These are phyloP conservation scores for Xylariaceae sp. DNA, from an alignment of 2,329 filamentous ascomycete species.

Conservation along the genomic window DNA sequence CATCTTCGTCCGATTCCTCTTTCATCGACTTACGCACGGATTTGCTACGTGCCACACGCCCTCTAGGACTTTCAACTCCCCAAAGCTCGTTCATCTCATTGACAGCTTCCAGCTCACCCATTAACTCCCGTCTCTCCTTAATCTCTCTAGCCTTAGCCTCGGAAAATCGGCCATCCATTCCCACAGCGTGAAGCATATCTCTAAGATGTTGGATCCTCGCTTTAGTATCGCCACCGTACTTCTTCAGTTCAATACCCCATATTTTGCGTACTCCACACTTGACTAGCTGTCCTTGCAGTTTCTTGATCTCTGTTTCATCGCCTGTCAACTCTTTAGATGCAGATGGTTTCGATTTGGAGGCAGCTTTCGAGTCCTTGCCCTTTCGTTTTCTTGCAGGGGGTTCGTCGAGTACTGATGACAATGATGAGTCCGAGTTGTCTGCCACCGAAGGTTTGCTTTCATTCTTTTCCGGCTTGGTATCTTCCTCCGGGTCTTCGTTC, in stretches of 20 bases:
- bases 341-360: constrained; percentile 44
- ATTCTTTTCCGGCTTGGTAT: constrained; percentile 48
- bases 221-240: constrained; percentile 71
- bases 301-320: constrained; percentile 83
- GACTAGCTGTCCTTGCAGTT: constrained; percentile 80
- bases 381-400: constrained; percentile 63
- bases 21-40: constrained; percentile 47
- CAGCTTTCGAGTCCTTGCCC: constrained; percentile 42
- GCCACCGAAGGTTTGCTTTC: constrained; percentile 30
- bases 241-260: constrained; percentile 84
- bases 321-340: constrained; percentile 54
- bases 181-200: constrained; percentile 77
- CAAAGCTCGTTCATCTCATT: constrained; percentile 81
- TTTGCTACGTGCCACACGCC: constrained; percentile 52
- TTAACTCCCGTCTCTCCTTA: constrained; percentile 83
- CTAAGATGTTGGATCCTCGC: constrained; percentile 86
- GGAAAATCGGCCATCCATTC: constrained; percentile 90
- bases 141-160: constrained; percentile 84
- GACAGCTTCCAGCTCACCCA: constrained; percentile 83
- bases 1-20: constrained; percentile 44
- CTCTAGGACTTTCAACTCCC: constrained; percentile 61
- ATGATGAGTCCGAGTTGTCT: constrained; percentile 52
- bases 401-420: constrained; percentile 82
- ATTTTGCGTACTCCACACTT: constrained; percentile 95
- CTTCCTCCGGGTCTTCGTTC: constrained; percentile 43